Conservation (phyloP, 2,329 filamentous ascomycete genomes). For the Hymenoscyphus albidus region DNA sequence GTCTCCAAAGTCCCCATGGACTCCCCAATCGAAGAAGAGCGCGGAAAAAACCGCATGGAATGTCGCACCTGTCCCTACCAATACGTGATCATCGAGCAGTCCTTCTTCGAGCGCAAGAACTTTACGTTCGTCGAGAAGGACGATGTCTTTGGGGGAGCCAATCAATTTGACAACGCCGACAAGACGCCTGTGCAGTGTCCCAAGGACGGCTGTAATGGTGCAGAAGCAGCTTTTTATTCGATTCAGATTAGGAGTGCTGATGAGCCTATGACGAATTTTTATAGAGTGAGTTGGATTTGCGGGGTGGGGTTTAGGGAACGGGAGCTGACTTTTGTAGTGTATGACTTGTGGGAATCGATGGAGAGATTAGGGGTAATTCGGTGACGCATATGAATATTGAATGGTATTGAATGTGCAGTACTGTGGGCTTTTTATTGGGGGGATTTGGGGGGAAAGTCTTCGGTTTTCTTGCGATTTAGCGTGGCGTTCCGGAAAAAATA, state of each 20-base stretch:
- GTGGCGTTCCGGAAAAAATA: constrained; percentile 22
- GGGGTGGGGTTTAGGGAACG: background rate
- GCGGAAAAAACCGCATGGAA: constrained; percentile 78
- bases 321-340: constrained; percentile 44
- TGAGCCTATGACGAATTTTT: constrained; percentile 97
- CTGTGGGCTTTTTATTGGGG: background rate
- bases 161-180: constrained; percentile 87
- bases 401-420: background rate
- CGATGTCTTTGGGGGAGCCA: constrained; percentile 83
- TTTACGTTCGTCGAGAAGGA: constrained; percentile 86
- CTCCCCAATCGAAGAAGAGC: constrained; percentile 34
- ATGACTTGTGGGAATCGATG: constrained; percentile 63
- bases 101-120: constrained; percentile 71
- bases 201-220: constrained; percentile 72
- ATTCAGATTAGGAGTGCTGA: constrained; percentile 97
- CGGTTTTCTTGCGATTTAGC: constrained; percentile 28
- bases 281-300: constrained; percentile 56
- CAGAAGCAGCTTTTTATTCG: constrained; percentile 90
- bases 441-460: background rate
- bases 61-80: constrained; percentile 95
- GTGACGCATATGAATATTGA: background rate
- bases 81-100: constrained; percentile 67
- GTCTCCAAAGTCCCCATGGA: constrained; percentile 46
- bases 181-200: constrained; percentile 81
- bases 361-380: constrained; percentile 42